phyloP scores from a whole-genome alignment of 192 early-diverging fungal species.

The Geosiphon pyriformis region DNA sequence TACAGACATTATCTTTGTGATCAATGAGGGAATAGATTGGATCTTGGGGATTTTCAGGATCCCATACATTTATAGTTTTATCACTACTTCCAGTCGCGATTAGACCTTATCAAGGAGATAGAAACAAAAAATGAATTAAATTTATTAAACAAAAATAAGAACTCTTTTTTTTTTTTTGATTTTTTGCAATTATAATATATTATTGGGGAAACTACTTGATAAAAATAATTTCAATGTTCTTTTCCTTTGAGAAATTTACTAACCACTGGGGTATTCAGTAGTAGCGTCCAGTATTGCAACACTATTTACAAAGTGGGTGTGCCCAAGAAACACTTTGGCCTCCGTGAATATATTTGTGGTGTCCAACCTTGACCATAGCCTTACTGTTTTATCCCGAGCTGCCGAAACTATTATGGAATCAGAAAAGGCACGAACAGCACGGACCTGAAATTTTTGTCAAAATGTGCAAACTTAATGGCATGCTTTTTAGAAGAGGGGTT shows the following conservation, averaged over 20 bases:
- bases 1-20: constrained; percentile 85
- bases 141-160: not conserved
- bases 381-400: constrained; percentile 70
- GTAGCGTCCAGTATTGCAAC: constrained; percentile 58
- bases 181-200: not conserved
- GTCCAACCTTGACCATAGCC: constrained; percentile 60
- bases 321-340: constrained; percentile 52
- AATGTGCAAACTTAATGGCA: constrained; percentile 13
- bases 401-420: constrained; percentile 60
- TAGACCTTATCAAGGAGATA: too few relatives aligned
- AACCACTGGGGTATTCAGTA: constrained; percentile 57
- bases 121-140: constrained; percentile 7
- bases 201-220: not conserved
- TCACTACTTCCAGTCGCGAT: constrained; percentile 81
- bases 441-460: constrained; percentile 46
- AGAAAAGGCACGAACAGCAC: constrained; percentile 54
- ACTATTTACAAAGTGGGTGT: constrained; percentile 77
- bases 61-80: constrained; percentile 77
- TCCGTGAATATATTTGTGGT: constrained; percentile 45
- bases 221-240: not conserved
- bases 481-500: constrained; percentile 22
- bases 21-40: constrained; percentile 69
- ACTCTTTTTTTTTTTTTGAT: not conserved
- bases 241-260: not conserved
- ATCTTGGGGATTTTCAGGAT: constrained; percentile 49